Evolutionary conservation across 805 yeast genomes (phyloP).

Genomic region (Hanseniaspora guilliermondii): DNA sequence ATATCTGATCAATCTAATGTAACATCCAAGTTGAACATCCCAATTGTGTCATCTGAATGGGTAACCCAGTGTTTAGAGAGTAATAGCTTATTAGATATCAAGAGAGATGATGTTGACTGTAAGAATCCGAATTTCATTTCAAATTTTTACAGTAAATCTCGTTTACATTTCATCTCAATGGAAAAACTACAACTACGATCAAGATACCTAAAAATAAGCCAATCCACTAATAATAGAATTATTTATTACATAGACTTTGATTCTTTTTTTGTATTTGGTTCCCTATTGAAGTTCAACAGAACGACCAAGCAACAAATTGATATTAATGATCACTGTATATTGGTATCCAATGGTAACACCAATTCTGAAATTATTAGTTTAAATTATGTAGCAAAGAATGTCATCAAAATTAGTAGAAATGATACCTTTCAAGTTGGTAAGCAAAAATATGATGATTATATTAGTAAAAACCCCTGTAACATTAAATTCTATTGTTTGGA

Average conservation of each 20-base stretch:
- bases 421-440: conserved; percentile 74
- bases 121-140: conserved; percentile 63
- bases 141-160: conserved; percentile 63
- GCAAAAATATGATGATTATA: conserved; percentile 43
- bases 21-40: conserved; percentile 34
- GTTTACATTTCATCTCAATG: conserved; percentile 76
- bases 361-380: conserved; percentile 78
- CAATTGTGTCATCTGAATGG: conserved; percentile 79
- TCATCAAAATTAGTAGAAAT: conserved; percentile 70
- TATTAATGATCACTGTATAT: conserved; percentile 39
- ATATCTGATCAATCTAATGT: conserved; percentile 56
- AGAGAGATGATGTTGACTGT: conserved; percentile 36
- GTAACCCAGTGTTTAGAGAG: conserved; percentile 48
- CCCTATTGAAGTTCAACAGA: conserved; percentile 46
- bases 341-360: conserved; percentile 43
- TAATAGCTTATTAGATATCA: conserved; percentile 34
- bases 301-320: conserved; percentile 26
- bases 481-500: conserved; percentile 5
- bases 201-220: conserved; percentile 34
- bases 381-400: conserved; percentile 69
- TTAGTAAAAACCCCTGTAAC: conserved; percentile 46
- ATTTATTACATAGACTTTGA: conserved; percentile 85
- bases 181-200: conserved; percentile 70
- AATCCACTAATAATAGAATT: conserved; percentile 15
- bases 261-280: conserved; percentile 83